Evolutionary conservation across 805 yeast genomes (phyloP).

Genomic region (Starmerella tilneyi): DNA sequence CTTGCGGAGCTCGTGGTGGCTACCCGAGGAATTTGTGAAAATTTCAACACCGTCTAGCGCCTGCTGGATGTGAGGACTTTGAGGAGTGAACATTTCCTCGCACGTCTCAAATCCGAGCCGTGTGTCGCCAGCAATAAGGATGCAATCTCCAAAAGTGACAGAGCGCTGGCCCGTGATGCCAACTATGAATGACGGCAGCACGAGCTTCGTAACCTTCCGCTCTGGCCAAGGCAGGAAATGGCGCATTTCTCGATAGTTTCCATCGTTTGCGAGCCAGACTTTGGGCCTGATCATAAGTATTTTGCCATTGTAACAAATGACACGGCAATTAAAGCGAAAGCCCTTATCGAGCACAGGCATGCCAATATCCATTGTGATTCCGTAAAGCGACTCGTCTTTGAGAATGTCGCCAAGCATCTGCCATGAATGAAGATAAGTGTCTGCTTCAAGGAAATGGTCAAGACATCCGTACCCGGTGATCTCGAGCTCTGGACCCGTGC

Average conservation of each 20-base stretch:
- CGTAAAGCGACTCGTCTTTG: conserved; percentile 55
- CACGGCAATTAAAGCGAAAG: conserved; percentile 83
- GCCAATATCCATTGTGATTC: conserved; percentile 79
- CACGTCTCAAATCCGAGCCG: conserved; percentile 96
- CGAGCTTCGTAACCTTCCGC: conserved; percentile 58
- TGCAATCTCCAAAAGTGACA: conserved; percentile 85
- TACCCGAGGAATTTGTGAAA: conserved; percentile 88
- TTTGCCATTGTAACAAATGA: conserved; percentile 66
- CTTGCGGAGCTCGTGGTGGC: conserved; percentile 94
- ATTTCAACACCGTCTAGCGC: conserved; percentile 96
- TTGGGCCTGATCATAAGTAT: conserved; percentile 86
- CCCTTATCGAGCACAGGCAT: conserved; percentile 86
- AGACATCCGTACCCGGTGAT: conserved; percentile 65
- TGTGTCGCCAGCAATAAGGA: conserved; percentile 72
- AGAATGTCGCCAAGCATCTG: conserved; percentile 80
- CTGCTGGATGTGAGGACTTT: conserved; percentile 86
- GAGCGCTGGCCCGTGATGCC: conserved; percentile 53
- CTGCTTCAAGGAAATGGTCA: conserved; percentile 89
- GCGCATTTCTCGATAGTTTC: conserved; percentile 96
- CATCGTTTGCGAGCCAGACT: conserved; percentile 89
- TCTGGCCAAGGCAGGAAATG: conserved; percentile 94
- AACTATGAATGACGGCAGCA: conserved; percentile 61
- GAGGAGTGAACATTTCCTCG: conserved; percentile 94
- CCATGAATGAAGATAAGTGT: conserved; percentile 84
- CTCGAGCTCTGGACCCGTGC: conserved; percentile 97